These are phyloP conservation scores for Microsporum ferrugineum DNA, from an alignment of 2,329 filamentous ascomycete genomes.

Conservation along the genomic window DNA sequence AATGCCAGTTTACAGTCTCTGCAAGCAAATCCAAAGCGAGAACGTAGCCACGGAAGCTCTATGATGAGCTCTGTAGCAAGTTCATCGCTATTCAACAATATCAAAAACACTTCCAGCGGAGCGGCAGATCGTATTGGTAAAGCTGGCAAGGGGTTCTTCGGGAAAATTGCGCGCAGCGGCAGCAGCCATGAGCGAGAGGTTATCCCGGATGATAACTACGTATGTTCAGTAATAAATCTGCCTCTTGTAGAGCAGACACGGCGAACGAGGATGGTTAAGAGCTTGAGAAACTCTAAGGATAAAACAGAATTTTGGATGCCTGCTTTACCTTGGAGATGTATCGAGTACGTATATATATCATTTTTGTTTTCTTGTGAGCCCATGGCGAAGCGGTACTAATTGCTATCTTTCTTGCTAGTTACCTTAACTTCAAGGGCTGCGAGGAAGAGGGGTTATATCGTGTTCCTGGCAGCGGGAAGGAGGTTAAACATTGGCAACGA, in stretches of 20 bases:
- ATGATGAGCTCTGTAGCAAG: slow-evolving; percentile 37
- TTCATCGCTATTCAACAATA: slow-evolving; percentile 56
- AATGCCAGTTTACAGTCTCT: slow-evolving; percentile 20
- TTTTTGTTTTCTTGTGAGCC: not conserved
- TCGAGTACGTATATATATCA: slow-evolving; percentile 50
- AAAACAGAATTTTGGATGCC: slow-evolving; percentile 99
- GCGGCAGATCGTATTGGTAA: slow-evolving; percentile 61
- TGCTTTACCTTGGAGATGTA: slow-evolving; percentile 84
- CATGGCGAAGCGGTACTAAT: not conserved
- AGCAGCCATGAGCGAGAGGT: slow-evolving; percentile 55
- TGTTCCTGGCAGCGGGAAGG: slow-evolving; percentile 77
- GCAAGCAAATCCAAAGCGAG: slow-evolving; percentile 14
- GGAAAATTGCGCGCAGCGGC: slow-evolving; percentile 58
- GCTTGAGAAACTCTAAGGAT: slow-evolving; percentile 73
- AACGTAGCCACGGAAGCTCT: slow-evolving; percentile 29
- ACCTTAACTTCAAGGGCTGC: slow-evolving; percentile 85
- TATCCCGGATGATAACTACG: slow-evolving; percentile 72
- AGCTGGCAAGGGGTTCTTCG: slow-evolving; percentile 71
- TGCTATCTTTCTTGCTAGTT: slow-evolving; percentile 36
- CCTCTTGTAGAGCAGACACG: slow-evolving; percentile 81
- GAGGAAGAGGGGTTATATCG: slow-evolving; percentile 90
- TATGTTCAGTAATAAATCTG: slow-evolving; percentile 72
- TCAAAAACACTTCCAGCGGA: slow-evolving; percentile 60
- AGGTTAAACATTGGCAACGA: slow-evolving; percentile 88
- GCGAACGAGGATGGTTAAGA: slow-evolving; percentile 81